Evolutionary conservation across 306 rosid species (phyloP).

Genomic region (Pterocarpus santalinus): DNA sequence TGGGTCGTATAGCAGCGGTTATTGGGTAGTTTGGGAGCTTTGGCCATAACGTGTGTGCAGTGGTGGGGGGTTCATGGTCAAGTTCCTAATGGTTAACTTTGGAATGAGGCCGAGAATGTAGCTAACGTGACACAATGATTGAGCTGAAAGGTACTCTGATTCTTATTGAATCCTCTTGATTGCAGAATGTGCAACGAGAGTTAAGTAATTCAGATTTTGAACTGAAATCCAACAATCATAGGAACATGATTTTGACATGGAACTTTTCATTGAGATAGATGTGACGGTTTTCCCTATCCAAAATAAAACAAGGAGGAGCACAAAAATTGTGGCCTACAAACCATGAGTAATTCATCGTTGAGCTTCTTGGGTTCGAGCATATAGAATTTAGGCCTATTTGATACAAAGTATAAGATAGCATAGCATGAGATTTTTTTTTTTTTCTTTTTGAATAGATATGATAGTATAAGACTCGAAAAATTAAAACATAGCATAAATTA

Average conservation of each 20-base stretch:
- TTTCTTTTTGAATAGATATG: too few species aligned
- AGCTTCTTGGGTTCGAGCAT: too few species aligned
- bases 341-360: too few species aligned
- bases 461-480: too few species aligned
- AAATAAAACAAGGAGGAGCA: not conserved
- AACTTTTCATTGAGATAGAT: not conserved
- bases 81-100: not conserved
- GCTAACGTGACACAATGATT: not conserved
- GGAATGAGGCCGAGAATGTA: not conserved
- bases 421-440: too few species aligned
- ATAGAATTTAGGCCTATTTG: too few species aligned
- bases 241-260: not conserved
- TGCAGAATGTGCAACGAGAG: not conserved
- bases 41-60: constrained; percentile 19
- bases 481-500: too few species aligned
- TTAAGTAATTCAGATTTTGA: not conserved
- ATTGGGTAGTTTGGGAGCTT: not conserved
- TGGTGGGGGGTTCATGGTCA: constrained; percentile 22
- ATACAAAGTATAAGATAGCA: too few species aligned
- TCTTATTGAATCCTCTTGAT: too few species aligned
- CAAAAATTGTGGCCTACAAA: too few species aligned
- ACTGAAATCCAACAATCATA: not conserved
- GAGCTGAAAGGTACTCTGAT: not conserved
- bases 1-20: constrained; percentile 33
- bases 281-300: not conserved